A percentile compares a stretch with the other conserved stretches of the same genome.
phyloP scores from a whole-genome alignment of 1,139 yeast species.

The Lodderomyces jiufengensis region DNA sequence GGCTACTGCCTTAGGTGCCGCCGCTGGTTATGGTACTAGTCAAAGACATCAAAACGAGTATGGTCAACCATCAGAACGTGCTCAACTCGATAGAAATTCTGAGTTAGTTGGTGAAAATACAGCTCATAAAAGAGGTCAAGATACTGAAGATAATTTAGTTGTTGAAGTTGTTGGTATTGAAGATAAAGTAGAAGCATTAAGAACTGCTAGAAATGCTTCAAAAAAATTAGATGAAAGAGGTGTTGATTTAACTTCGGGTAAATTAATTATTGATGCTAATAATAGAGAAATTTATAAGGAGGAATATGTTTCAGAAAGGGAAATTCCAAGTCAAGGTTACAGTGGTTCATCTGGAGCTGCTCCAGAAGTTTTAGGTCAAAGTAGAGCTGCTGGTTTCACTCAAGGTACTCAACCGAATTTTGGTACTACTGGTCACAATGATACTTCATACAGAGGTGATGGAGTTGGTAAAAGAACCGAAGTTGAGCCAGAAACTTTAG shows the following conservation, averaged over 20 bases:
- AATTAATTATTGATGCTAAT: conserved; percentile 34
- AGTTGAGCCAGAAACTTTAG: conserved; percentile 8
- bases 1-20: conserved; percentile 10
- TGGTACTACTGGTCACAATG: not conserved
- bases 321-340: not conserved
- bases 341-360: not conserved
- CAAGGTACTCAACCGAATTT: conserved; percentile 7
- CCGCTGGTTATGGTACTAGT: not conserved
- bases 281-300: conserved; percentile 31
- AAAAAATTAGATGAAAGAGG: conserved; percentile 32
- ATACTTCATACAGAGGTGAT: conserved; percentile 7
- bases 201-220: conserved; percentile 35
- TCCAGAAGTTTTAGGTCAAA: conserved; percentile 10
- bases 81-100: conserved; percentile 1
- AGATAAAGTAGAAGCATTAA: conserved; percentile 31
- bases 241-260: conserved; percentile 34
- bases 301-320: conserved; percentile 9
- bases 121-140: conserved; percentile 6
- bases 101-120: conserved; percentile 8
- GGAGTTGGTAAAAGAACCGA: conserved; percentile 4
- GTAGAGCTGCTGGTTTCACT: conserved; percentile 15
- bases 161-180: conserved; percentile 40
- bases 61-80: conserved; percentile 3
- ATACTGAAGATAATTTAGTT: conserved; percentile 17
- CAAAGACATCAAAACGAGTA: not conserved